A percentile compares a stretch with the other conserved stretches of the same genome.
phyloP scores from a whole-genome alignment of 768 basidiomycete species.

The Hypholoma sublateritium region DNA sequence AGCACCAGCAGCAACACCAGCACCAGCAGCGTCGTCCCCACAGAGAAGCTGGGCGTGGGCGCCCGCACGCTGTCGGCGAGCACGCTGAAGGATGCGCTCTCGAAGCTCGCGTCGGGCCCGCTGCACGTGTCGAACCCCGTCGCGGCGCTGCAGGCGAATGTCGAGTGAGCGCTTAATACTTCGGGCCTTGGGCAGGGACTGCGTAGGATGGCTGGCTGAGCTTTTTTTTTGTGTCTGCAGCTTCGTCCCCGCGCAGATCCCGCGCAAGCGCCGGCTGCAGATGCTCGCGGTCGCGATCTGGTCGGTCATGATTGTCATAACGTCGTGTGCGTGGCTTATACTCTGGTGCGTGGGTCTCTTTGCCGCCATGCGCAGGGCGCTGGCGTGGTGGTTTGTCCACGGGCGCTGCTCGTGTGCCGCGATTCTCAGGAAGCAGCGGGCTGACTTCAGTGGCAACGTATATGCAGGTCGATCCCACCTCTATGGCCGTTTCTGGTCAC shows the following conservation, averaged over 20 bases:
- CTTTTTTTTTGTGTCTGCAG: conserved; percentile 30
- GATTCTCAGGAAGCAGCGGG: not conserved
- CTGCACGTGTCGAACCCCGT: conserved; percentile 50
- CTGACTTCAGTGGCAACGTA: not conserved
- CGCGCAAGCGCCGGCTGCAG: conserved; percentile 82
- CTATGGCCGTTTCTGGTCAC: conserved; percentile 82
- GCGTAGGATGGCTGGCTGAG: not conserved
- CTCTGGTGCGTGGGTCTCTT: conserved; percentile 61
- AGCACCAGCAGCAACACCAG: not conserved
- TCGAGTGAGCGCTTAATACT: conserved; percentile 60
- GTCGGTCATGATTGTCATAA: conserved; percentile 79
- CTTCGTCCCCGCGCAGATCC: conserved; percentile 86
- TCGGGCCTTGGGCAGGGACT: not conserved
- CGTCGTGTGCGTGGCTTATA: conserved; percentile 67
- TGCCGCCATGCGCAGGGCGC: not conserved
- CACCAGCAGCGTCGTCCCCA: not conserved
- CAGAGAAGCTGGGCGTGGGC: conserved; percentile 3
- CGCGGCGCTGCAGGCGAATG: conserved; percentile 66
- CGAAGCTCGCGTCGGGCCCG: conserved; percentile 59
- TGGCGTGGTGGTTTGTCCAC: no score
- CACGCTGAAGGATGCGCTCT: conserved; percentile 60
- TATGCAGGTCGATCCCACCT: conserved; percentile 75
- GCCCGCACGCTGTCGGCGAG: conserved; percentile 55
- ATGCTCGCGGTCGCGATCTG: conserved; percentile 86
- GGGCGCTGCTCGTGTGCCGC: no score